Evolutionary conservation across 2,329 filamentous ascomycete species (phyloP), one percentile per base, ranked within the genome.

Genomic region (Cryphonectria parasitica): DNA sequence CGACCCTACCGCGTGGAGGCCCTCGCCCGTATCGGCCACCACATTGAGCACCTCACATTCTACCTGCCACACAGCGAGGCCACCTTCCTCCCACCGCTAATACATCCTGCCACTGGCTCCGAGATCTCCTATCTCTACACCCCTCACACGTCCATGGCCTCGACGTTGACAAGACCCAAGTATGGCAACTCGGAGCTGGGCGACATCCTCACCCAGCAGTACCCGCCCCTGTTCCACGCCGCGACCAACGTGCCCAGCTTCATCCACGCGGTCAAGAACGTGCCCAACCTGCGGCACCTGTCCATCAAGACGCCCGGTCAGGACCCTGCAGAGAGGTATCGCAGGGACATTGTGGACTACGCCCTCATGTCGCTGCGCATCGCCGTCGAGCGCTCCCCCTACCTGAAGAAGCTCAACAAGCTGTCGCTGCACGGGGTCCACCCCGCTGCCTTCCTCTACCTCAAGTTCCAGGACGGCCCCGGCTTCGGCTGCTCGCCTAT

Each of bases 211-310:
- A 92, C 93, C 19, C 90, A 93, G 78, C 94, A 97, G 81, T 97
- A 97, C 77, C 93, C 93, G 67, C 93, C 94, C 7, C 83, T 97
- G 2, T 97, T 97, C 82, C 94, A 97, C 77, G 92, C 94, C 8
- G 92, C 94, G 10, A 95, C 93, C 72, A 96, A 97, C 77, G 91
- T 97, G 8, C 88, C 92, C 6, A 92, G 92, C 54, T 97, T 97
- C 82, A 90, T 95, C 75, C 86, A 89, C 73, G 92, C 92, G 64
- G 85, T 97, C 77, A 87, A 86, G 49, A 83, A 90, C 73, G 80
- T 97, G 76, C 83, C 88, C 70, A 91, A 91, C 75, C 83, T 97
- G 76, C 85, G 88, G 62, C 92, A 95, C 78, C 84, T 97, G 71
- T 91, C 88, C 64, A 87, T 97, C 77, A 90, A 89, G 72, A 96